Evolutionary conservation across 352 stramenopile species (phyloP).

Genomic region (Phytophthora agathidicida): DNA sequence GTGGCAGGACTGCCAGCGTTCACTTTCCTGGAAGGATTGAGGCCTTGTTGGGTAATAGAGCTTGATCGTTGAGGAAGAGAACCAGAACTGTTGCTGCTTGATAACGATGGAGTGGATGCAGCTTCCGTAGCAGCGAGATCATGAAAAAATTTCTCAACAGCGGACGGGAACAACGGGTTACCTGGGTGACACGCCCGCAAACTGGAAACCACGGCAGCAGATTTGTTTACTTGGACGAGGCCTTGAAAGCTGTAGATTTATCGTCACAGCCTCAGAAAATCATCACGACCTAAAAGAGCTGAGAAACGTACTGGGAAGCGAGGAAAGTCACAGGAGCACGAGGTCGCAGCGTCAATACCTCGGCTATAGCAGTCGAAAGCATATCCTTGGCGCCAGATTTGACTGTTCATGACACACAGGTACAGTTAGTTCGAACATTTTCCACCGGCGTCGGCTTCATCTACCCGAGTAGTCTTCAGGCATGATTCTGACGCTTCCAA

Average conservation of each 20-base stretch:
- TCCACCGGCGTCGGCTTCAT: background rate
- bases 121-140: conserved; percentile 17
- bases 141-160: conserved; percentile 26
- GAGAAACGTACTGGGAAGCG: conserved; percentile 24
- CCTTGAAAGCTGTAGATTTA: conserved; percentile 29
- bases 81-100: conserved; percentile 5
- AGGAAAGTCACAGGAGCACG: conserved; percentile 28
- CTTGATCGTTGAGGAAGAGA: conserved; percentile 1
- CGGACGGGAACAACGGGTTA: conserved; percentile 19
- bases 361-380: conserved; percentile 20
- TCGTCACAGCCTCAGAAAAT: background rate
- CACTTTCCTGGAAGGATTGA: conserved; percentile 1
- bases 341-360: conserved; percentile 26
- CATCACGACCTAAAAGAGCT: too few species aligned
- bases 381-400: conserved; percentile 34
- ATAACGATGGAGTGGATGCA: background rate
- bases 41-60: background rate
- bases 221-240: conserved; percentile 15
- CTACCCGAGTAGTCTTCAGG: conserved; percentile 13
- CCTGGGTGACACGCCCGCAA: conserved; percentile 24
- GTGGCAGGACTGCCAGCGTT: conserved; percentile 5
- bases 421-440: background rate
- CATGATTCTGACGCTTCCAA: too few species aligned
- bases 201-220: conserved; percentile 9
- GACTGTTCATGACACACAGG: conserved; percentile 3